phyloP scores from a whole-genome alignment of 768 basidiomycete genomes.

The Naganishia friedmannii region DNA sequence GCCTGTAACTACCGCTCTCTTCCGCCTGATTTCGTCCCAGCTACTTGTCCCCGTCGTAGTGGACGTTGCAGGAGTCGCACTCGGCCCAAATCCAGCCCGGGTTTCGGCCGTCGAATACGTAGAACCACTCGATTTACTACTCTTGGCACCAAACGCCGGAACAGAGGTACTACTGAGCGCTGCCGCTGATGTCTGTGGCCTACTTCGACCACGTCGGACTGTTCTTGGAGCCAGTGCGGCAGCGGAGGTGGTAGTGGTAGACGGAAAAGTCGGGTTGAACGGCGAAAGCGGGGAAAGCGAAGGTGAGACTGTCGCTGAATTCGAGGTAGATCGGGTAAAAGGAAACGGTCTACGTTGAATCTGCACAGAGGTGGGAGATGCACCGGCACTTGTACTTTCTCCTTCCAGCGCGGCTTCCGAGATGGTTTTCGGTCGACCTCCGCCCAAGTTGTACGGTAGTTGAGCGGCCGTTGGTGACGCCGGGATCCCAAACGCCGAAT shows the following conservation, averaged over 20 bases:
- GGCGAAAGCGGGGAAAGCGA: not conserved
- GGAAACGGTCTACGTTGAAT: not conserved
- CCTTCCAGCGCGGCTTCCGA: not conserved
- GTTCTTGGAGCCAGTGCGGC: not conserved
- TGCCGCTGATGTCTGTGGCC: slow-evolving; percentile 22
- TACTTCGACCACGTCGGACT: not conserved
- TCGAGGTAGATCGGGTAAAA: not conserved
- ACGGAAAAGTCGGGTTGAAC: not conserved
- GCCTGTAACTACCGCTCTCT: slow-evolving; percentile 16
- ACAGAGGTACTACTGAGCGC: slow-evolving; percentile 7
- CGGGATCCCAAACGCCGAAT: not conserved
- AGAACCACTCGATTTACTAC: not conserved
- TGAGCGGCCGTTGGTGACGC: not conserved
- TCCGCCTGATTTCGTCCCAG: not conserved
- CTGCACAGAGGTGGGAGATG: not conserved
- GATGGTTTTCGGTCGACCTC: slow-evolving; percentile 8
- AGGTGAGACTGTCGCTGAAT: not conserved
- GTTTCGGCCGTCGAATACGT: not conserved
- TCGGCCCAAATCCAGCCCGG: not conserved
- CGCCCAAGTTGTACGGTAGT: not conserved
- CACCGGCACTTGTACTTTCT: not conserved
- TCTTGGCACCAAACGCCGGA: not conserved
- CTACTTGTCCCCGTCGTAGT: not conserved
- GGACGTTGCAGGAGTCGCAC: not conserved
- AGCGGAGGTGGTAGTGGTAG: not conserved